Conservation (phyloP, 73 alveolate species). For the Blepharisma japonicum region DNA sequence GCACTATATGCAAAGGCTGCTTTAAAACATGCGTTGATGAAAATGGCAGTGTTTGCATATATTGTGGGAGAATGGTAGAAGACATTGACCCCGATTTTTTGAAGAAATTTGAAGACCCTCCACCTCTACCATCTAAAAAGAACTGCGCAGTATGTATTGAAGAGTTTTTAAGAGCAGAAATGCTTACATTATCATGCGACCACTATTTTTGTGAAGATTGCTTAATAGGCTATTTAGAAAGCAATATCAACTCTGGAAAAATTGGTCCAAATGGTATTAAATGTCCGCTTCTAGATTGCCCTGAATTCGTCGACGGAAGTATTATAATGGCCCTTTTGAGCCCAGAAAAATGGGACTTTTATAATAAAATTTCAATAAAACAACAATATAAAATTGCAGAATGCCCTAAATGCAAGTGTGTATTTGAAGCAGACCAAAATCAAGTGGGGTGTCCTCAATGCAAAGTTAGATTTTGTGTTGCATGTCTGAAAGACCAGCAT, state of each 20-base stretch:
- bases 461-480: neutral
- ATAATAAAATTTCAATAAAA: conserved; percentile 12
- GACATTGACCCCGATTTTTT: too few species aligned
- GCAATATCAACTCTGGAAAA: neutral
- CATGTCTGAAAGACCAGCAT: neutral
- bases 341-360: neutral
- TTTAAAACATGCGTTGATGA: neutral
- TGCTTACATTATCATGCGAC: conserved; percentile 27
- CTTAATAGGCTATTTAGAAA: neutral
- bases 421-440: neutral
- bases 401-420: neutral
- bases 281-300: neutral
- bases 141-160: neutral
- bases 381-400: neutral
- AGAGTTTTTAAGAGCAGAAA: neutral
- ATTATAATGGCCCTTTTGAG: neutral
- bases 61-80: neutral
- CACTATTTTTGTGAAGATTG: conserved; percentile 1
- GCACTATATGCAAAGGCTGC: neutral
- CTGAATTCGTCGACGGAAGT: neutral
- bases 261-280: neutral
- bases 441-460: neutral
- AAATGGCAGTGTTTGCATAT: neutral
- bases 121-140: neutral
- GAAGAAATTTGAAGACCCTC: too few species aligned